phyloP scores from a whole-genome alignment of 1,139 yeast species.

The Nakaseomyces kungkrabaensis region DNA sequence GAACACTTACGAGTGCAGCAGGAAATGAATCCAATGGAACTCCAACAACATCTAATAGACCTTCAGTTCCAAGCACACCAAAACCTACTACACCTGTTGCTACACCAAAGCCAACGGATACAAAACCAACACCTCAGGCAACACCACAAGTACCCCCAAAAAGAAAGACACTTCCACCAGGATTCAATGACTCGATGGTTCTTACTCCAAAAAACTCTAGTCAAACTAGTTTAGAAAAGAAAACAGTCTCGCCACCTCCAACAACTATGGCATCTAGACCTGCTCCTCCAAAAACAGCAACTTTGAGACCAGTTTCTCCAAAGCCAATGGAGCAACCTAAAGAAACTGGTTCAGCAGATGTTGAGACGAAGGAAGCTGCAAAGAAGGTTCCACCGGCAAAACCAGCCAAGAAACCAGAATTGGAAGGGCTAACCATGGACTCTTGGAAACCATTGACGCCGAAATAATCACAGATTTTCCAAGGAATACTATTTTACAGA shows the following conservation, averaged over 20 bases:
- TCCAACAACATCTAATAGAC: not conserved
- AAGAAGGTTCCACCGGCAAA: slow-evolving; percentile 9
- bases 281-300: not conserved
- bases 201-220: slow-evolving; percentile 22
- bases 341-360: no score
- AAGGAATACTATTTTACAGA: not conserved
- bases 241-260: not conserved
- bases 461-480: slow-evolving; percentile 23
- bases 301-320: not conserved
- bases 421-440: slow-evolving; percentile 32
- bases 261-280: not conserved
- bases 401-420: slow-evolving; percentile 19
- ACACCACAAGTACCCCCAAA: slow-evolving; percentile 26
- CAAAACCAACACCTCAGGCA: slow-evolving; percentile 3
- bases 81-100: not conserved
- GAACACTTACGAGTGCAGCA: not conserved
- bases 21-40: not conserved
- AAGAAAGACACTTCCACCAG: slow-evolving; percentile 24
- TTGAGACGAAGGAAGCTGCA: slow-evolving; percentile 1
- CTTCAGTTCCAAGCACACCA: not conserved
- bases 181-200: slow-evolving; percentile 17
- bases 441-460: slow-evolving; percentile 53
- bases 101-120: not conserved
- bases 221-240: not conserved
- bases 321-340: not conserved